These are phyloP conservation scores for Amanita polypyramis DNA, from an alignment of 768 basidiomycete genomes.

Conservation along the genomic window DNA sequence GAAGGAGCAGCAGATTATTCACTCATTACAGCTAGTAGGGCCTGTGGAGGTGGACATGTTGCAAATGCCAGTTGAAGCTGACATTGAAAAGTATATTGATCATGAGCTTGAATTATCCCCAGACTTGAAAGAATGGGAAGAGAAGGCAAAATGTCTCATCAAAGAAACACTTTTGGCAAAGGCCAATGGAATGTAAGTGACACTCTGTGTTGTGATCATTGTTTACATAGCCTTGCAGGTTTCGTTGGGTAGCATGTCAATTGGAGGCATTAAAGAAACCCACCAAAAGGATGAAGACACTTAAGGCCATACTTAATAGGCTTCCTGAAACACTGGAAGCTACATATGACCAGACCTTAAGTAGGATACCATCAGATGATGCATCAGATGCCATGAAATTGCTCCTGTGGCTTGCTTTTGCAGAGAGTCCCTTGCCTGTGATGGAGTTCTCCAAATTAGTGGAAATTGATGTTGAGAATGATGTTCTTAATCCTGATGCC, in stretches of 20 bases:
- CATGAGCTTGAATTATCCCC: not conserved
- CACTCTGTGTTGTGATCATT: no score
- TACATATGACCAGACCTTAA: not conserved
- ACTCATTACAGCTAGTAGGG: not conserved
- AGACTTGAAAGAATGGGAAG: not conserved
- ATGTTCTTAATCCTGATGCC: not conserved
- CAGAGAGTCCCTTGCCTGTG: not conserved
- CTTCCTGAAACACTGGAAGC: not conserved
- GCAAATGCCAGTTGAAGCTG: not conserved
- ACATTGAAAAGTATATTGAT: not conserved
- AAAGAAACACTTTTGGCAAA: not conserved
- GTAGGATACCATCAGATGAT: not conserved
- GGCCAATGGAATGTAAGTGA: conserved; percentile 1
- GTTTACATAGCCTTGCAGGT: no score
- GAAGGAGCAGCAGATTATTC: not conserved
- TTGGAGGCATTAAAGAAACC: not conserved
- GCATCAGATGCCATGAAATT: conserved; percentile 1
- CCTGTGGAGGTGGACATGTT: not conserved
- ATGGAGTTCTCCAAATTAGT: not conserved
- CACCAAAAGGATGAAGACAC: not conserved
- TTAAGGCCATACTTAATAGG: not conserved
- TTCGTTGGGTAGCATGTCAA: conserved; percentile 1
- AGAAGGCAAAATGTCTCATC: not conserved
- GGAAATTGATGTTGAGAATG: not conserved
- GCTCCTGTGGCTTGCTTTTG: not conserved